phyloP scores from a whole-genome alignment of 2,329 filamentous ascomycete genomes.

The Fusarium sp. region DNA sequence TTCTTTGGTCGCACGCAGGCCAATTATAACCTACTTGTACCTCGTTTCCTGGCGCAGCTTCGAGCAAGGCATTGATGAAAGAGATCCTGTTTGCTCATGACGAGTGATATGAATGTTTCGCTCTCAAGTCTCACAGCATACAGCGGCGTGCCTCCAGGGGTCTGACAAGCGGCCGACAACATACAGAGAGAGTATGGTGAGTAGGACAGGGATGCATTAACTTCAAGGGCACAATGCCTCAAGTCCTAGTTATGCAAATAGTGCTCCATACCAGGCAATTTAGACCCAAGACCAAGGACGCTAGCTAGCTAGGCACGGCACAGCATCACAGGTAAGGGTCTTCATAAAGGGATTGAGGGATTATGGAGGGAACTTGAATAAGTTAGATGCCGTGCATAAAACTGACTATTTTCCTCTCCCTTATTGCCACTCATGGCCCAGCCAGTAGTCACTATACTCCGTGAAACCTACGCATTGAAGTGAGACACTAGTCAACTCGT shows the following conservation, averaged over 20 bases:
- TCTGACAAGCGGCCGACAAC: constrained; percentile 15
- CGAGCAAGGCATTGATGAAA: not conserved
- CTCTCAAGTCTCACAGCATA: constrained; percentile 38
- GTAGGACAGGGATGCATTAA: constrained; percentile 16
- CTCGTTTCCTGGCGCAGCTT: not conserved
- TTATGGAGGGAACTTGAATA: constrained; percentile 17
- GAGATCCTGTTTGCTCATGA: constrained; percentile 9
- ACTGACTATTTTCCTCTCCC: constrained; percentile 4
- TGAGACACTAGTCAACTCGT: constrained; percentile 40
- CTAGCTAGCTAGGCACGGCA: not conserved
- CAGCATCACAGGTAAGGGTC: constrained; percentile 24
- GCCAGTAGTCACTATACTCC: constrained; percentile 12
- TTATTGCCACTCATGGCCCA: constrained; percentile 27
- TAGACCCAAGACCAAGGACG: not conserved
- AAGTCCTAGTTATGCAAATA: not conserved
- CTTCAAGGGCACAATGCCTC: not conserved
- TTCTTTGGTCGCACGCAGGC: not conserved
- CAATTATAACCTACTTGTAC: not conserved
- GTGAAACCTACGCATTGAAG: constrained; percentile 1
- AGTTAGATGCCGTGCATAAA: constrained; percentile 24
- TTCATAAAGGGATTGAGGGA: constrained; percentile 18
- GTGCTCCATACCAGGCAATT: not conserved
- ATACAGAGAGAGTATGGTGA: not conserved
- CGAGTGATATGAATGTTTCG: constrained; percentile 3
- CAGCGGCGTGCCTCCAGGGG: constrained; percentile 30